Base-by-base conservation (phyloP, 2,329 filamentous ascomycete genomes). In the Colletotrichum tanaceti region DNA sequence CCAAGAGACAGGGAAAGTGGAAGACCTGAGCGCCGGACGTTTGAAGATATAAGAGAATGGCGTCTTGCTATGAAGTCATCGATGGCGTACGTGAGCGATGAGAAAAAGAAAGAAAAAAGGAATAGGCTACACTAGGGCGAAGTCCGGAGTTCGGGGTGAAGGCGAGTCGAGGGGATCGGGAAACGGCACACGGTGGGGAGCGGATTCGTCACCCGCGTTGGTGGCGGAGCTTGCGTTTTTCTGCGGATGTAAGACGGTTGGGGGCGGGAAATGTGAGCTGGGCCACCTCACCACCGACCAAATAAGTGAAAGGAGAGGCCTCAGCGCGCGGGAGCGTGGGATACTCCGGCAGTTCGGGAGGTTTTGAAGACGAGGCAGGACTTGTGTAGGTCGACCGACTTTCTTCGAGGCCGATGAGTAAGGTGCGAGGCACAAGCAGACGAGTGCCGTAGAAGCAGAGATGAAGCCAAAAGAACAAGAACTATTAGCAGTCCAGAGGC, bases 191-290 rank as follows among this genome's bases (percentile, higher is more conserved):
- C 55, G 53, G 66, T 66, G 67, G 63, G 57, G 67, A 47, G 58
- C 55, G 63, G 67, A 68, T 53, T 70, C 67, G 67, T 70, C 58
- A 70, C 58, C 67, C 43, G 54, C 39, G 58, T 68, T 62, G 63
- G 67, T 70, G 67, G 67, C 67, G 67, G 58, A 68, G 67, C 53
- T 60, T 47, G 55, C 41, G 50, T 39, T 39, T 61, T 39, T 39
- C 18, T 65, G 57, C 58, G 47, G 63, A 67, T 60, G 64, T 7
- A 46, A 41, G 50, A 58, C 50, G 63, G 20, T 54, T 63, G 55
- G 43, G 65, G 46, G 44, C 35, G 44, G 28, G 39, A 43, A 43
- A 52, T 55, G 63, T 57, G 52, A 63, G 41, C 47, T 59, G 53
- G 57, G 28, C 28, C 63, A 58, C 58, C 58, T 55, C 39, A 39